Evolutionary conservation across 176 grass and related monocot species (phyloP), one percentile per base, ranked within the genome.

Genomic region (Tillandsia leiboldiana): DNA sequence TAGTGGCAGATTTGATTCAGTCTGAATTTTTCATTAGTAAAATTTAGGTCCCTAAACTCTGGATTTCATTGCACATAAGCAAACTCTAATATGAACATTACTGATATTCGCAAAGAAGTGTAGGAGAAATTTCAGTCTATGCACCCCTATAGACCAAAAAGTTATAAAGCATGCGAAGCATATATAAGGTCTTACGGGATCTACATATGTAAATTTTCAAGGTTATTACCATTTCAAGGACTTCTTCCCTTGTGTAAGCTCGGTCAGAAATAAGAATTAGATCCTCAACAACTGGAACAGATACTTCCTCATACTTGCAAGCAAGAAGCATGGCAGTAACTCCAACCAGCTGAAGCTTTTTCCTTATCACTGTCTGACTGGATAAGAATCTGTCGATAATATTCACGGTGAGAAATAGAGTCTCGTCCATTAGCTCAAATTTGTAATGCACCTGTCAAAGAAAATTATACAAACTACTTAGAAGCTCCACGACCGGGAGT

Each of bases 241-340:
- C 75, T 74, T 90, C 72, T 63, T 79, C 71, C 50, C 84, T 92
- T 11, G 63, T 86, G 51, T 94, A 99, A 64, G 84, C 84, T 22
- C 80, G 77, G 42, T 93, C 90, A 67, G 84, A 88, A 70, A 99
- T 94, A 15, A 84, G 54, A 15, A 94, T 74, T 51, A 90, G 80
- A 79, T 99, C 95, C 66, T 90, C 84, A 28, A 99, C 95, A 54
- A 93, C 75, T 11, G 90, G 94, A 50, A 99, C 89, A n/a, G 90
- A 77, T 2, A 94, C 87, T 76, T 99, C 87, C 70, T 99, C 94
- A 13, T 90, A 99, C 74, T 99, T 99, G 49, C 82, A 90, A 61
- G 95, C 95, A 84, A 99, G 82, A 77, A 99, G 80, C 90, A 99
- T 56, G 77, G 95, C 87, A 67, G 90, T 99, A 48, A 99, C 74